Conservation (phyloP, 202 grass and related monocot genomes). For the Bolboschoenoplectus hybrid region DNA sequence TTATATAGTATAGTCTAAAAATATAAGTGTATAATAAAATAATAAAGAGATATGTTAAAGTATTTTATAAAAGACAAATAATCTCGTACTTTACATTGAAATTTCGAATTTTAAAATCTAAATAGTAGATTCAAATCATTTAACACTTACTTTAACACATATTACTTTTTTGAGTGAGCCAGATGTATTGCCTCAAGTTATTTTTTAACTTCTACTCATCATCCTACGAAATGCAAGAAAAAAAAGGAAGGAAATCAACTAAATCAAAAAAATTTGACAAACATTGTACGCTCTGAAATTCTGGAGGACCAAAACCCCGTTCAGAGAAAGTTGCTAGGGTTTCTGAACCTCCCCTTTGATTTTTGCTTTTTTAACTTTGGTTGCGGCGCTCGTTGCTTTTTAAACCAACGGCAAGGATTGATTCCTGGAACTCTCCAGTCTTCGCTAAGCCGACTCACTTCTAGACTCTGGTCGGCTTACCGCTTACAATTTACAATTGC, state of each 20-base stretch:
- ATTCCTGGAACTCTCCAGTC: background rate
- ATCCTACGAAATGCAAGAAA: background rate
- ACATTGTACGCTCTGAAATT: background rate
- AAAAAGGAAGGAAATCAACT: background rate
- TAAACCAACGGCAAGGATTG: background rate
- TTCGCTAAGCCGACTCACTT: background rate
- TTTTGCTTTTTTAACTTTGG: slow-evolving; percentile 9
- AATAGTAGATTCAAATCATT: too few relatives aligned
- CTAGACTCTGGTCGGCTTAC: background rate
- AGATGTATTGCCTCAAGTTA: background rate
- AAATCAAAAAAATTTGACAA: background rate
- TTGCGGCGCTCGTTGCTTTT: slow-evolving; percentile 12
- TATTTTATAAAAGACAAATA: too few relatives aligned
- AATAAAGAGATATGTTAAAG: too few relatives aligned
- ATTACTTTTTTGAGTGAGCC: background rate
- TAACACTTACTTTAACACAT: background rate
- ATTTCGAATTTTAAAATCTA: too few relatives aligned
- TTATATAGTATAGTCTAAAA: too few relatives aligned
- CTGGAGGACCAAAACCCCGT: background rate
- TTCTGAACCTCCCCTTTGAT: background rate
- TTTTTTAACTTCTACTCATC: background rate
- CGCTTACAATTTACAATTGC: background rate
- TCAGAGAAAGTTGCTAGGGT: slow-evolving; percentile 1
- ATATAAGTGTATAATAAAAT: too few relatives aligned
- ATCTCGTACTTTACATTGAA: too few relatives aligned